These are phyloP conservation scores for Nothophaeocryptopus gaeumannii DNA, from an alignment of 2,329 filamentous ascomycete species.

Conservation along the genomic window DNA sequence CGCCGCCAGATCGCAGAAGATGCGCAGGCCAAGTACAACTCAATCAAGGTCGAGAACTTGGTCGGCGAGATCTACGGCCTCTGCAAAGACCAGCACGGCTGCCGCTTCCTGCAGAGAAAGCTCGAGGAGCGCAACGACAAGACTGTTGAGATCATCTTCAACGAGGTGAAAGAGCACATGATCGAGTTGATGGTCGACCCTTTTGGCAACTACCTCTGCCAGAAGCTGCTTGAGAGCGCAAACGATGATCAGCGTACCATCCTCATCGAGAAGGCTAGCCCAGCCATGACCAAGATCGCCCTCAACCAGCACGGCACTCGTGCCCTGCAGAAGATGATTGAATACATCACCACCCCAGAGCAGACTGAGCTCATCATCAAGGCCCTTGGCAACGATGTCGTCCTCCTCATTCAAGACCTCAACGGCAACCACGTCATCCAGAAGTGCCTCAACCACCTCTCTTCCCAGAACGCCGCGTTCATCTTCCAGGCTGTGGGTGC, in stretches of 20 bases:
- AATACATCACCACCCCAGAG: constrained; percentile 81
- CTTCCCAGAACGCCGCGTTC: constrained; percentile 80
- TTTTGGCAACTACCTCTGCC: constrained; percentile 98
- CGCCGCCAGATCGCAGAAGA: constrained; percentile 72
- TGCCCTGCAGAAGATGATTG: constrained; percentile 98
- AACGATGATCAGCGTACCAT: constrained; percentile 92
- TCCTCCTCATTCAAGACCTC: constrained; percentile 91
- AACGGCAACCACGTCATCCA: constrained; percentile 99
- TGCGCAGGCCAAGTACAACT: constrained; percentile 73
- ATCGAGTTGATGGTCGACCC: constrained; percentile 98
- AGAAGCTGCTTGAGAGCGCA: constrained; percentile 94
- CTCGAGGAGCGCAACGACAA: constrained; percentile 83
- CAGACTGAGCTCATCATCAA: constrained; percentile 86
- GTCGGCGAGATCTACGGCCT: constrained; percentile 80
- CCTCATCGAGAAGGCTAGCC: constrained; percentile 84
- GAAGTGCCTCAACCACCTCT: constrained; percentile 95
- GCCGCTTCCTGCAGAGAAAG: constrained; percentile 94
- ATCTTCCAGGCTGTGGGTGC: constrained; percentile 92
- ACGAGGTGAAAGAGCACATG: constrained; percentile 89
- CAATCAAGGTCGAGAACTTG: constrained; percentile 76
- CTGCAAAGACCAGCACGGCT: constrained; percentile 98
- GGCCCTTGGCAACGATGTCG: constrained; percentile 77
- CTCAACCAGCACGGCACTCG: constrained; percentile 96
- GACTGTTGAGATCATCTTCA: constrained; percentile 87
- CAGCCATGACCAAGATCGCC: constrained; percentile 86